Percentiles rank a stretch among this genome's conserved stretches.
Evolutionary conservation across 2,329 filamentous ascomycete species (phyloP).

Genomic region (Didymella pomorum): DNA sequence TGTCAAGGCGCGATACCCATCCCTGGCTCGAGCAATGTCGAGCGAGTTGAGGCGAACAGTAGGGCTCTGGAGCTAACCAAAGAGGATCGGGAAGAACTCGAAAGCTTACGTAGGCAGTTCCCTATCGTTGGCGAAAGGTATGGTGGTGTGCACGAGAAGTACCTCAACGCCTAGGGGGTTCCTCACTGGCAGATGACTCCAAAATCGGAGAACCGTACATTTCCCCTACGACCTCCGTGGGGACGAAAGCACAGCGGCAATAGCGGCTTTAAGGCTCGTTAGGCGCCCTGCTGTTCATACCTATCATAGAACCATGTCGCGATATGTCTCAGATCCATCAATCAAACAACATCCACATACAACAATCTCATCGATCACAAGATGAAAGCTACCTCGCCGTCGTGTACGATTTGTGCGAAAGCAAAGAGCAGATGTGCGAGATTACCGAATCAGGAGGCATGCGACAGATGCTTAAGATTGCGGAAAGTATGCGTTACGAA

Average conservation of each 20-base stretch:
- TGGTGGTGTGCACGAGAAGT: conserved; percentile 21
- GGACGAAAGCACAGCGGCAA: background rate
- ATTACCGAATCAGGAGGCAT: background rate
- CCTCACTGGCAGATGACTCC: background rate
- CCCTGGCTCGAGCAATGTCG: conserved; percentile 65
- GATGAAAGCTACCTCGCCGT: background rate
- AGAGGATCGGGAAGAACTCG: conserved; percentile 1
- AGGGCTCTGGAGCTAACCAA: conserved; percentile 59
- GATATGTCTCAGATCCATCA: background rate
- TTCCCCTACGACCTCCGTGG: background rate
- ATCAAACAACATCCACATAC: background rate
- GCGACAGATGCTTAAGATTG: conserved; percentile 12
- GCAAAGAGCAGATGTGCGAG: conserved; percentile 18
- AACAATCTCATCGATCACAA: background rate
- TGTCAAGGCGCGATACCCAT: conserved; percentile 68
- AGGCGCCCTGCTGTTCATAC: background rate
- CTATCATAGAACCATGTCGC: background rate
- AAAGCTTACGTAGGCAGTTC: conserved; percentile 1
- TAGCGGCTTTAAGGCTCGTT: conserved; percentile 2
- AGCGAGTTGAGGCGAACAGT: conserved; percentile 65
- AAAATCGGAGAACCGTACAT: background rate
- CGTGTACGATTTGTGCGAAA: conserved; percentile 12
- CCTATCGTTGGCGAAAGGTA: conserved; percentile 21
- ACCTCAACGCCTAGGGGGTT: conserved; percentile 11
- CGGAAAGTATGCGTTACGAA: background rate